Evolutionary conservation across 495 filamentous ascomycete genomes (phyloP), one percentile per base, ranked within the genome.

Genomic region (Emericellopsis terricola): DNA sequence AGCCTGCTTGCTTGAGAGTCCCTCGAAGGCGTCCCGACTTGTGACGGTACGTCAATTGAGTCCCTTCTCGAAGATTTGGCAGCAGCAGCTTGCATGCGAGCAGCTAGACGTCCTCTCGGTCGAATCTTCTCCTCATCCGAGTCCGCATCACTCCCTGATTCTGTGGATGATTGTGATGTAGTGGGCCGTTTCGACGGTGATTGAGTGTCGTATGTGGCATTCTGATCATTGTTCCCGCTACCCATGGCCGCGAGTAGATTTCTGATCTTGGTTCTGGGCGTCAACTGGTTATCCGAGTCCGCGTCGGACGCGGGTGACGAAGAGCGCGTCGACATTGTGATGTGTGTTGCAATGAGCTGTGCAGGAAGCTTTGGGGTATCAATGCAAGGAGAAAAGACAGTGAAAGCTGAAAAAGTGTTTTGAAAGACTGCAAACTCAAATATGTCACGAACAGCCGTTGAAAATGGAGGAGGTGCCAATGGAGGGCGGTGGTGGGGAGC

Each of bases 101-200:
- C 63, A 36, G 81, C 81, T 42, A 89, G 62, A 17, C 73, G 69
- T 3, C 81, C 81, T 33, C 68, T 66, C 3, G 81, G 80, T 15
- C 64, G 60, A 15, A 75, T 40, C 37, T 71, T 61, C 5, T 16
- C 16, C 2, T 9, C 14, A 14, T 65, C 59, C 5, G 31, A 33
- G 3, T 33, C 31, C 3, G 31, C 20, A 8, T 33, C 31, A n/a
- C n/a, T n/a, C n/a, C n/a, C n/a, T 20, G 31, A 21, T 3, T 9
- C 11, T 9, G 14, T 13, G 17, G 10, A 20, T 6, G 15, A 13
- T 8, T 23, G 18, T 21, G 1, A 11, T 33, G 9, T 19, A 16
- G 5, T n/a, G 1, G 31, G 18, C 2, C 13, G 17, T 1, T 33
- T n/a, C 9, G 31, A 4, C 8, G 20, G 20, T 10, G 15, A 7